Evolutionary conservation across 805 yeast species (phyloP).

Genomic region (Zygosaccharomyces rouxii): DNA sequence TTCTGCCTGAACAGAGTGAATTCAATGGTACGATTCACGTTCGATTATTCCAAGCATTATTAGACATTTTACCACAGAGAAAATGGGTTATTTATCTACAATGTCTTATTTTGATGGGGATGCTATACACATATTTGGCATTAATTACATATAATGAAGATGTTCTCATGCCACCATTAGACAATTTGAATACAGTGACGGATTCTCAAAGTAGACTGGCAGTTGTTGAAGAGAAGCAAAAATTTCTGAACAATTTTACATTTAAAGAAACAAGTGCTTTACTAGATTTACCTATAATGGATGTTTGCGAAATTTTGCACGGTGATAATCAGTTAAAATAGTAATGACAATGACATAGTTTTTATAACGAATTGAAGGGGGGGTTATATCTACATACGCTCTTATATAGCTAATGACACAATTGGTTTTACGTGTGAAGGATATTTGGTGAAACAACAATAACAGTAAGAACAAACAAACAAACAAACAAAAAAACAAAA

Average conservation of each 20-base stretch:
- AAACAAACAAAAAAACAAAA: background rate
- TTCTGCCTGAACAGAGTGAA: slow-evolving; percentile 45
- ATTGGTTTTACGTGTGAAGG: background rate
- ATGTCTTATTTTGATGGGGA: slow-evolving; percentile 58
- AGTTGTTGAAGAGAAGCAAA: slow-evolving; percentile 18
- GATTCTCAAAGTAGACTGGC: slow-evolving; percentile 55
- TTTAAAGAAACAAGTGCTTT: slow-evolving; percentile 74
- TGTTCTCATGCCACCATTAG: slow-evolving; percentile 54
- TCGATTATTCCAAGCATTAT: slow-evolving; percentile 33
- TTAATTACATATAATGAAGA: slow-evolving; percentile 75
- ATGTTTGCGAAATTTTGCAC: slow-evolving; percentile 64
- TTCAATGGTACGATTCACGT: slow-evolving; percentile 17
- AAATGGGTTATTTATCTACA: slow-evolving; percentile 90
- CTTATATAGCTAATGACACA: slow-evolving; percentile 5
- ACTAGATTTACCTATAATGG: slow-evolving; percentile 73
- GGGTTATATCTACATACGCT: slow-evolving; percentile 8
- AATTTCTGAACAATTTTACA: slow-evolving; percentile 37
- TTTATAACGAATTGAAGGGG: background rate
- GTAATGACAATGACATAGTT: background rate
- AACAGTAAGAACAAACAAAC: background rate
- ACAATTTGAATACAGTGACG: slow-evolving; percentile 58
- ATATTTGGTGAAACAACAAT: background rate
- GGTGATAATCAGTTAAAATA: slow-evolving; percentile 11
- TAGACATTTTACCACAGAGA: slow-evolving; percentile 76
- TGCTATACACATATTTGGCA: slow-evolving; percentile 70